Conservation (phyloP, 495 filamentous ascomycete genomes). For the Penicillium maclennaniae region DNA sequence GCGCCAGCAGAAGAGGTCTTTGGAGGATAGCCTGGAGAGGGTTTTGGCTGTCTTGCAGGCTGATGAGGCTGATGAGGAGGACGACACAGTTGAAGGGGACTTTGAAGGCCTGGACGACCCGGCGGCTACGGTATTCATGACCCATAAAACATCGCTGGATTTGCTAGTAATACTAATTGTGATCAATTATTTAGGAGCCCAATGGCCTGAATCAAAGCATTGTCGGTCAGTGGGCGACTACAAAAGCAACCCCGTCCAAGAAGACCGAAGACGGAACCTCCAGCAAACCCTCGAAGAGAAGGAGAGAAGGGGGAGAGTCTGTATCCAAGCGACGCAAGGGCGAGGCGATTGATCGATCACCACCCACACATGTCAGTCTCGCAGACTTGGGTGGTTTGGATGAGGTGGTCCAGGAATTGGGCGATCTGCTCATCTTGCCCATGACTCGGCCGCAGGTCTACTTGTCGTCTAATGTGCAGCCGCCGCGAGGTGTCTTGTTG, state of each 20-base stretch:
- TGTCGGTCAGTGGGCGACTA: slow-evolving; percentile 61
- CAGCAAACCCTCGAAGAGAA: slow-evolving; percentile 32
- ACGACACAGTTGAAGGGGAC: slow-evolving; percentile 59
- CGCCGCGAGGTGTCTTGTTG: slow-evolving; percentile 82
- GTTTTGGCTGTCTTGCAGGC: slow-evolving; percentile 71
- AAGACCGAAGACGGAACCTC: slow-evolving; percentile 26
- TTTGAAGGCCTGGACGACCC: slow-evolving; percentile 58
- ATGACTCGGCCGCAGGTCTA: slow-evolving; percentile 70
- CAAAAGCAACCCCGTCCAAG: slow-evolving; percentile 31
- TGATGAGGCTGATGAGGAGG: slow-evolving; percentile 52
- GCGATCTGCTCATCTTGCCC: slow-evolving; percentile 78
- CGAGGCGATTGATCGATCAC: slow-evolving; percentile 56
- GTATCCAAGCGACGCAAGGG: slow-evolving; percentile 62
- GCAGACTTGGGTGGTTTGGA: slow-evolving; percentile 85
- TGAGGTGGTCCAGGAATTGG: slow-evolving; percentile 68
- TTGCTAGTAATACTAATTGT: background rate
- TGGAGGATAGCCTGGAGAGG: slow-evolving; percentile 84
- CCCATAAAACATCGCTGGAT: background rate
- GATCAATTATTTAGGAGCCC: slow-evolving; percentile 40
- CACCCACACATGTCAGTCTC: slow-evolving; percentile 72
- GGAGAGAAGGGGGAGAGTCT: slow-evolving; percentile 65
- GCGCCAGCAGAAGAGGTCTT: slow-evolving; percentile 68
- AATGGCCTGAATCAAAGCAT: slow-evolving; percentile 76
- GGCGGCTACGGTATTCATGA: slow-evolving; percentile 27
- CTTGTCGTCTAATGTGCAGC: slow-evolving; percentile 55